Base-by-base conservation (phyloP, 208 protist species). In the Lotmaria passim region DNA sequence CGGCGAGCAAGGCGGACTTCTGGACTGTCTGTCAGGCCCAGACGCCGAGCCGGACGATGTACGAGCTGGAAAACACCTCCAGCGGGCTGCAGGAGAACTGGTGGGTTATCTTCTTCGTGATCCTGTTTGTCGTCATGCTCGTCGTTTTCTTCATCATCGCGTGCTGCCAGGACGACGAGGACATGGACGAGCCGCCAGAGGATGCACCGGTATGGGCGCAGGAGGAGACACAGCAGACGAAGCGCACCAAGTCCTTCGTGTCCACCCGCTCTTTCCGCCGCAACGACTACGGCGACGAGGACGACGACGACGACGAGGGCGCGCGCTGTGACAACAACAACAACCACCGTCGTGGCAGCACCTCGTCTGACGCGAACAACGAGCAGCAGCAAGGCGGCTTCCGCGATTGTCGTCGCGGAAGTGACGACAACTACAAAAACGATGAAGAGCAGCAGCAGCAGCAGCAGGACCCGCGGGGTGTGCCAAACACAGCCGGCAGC, bases 171-270 rank as follows among this genome's bases (percentile, higher is more conserved):
- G 80, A 85, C 31, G 55, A 72, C 48, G 80, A 85, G 61, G 69
- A 79, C 58, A 81, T 79, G 80, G 80, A 85, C 50, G 80, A 85
- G 68, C 80, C 80, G 23, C 75, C 76, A 53, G 80, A 85, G 60
- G 75, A 82, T 28, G 80, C 75, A 10, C 80, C 80, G 24, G 80
- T 77, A 57, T 85, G 80, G 80, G 80, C 76, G 17, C 50, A 79
- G 46, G 23, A 69, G 14, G 75, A 85, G 62, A 73, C 62, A 12
- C 28, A 48, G 0, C 19, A 39, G 61, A 34, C 52, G 34, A 34
- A 69, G 46, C 57, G 46, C 59, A 65, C 70, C 14, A 78, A 82
- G 59, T 73, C 69, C 41, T 81, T 78, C 50, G 59, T 82, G 31
- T 77, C 68, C 31, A 69, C 67, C n/a, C 70, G 61, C 69, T 73